Evolutionary conservation across 345 rosid genomes (phyloP), one percentile per base, ranked within the genome.

Genomic region (Brassica rapa): DNA sequence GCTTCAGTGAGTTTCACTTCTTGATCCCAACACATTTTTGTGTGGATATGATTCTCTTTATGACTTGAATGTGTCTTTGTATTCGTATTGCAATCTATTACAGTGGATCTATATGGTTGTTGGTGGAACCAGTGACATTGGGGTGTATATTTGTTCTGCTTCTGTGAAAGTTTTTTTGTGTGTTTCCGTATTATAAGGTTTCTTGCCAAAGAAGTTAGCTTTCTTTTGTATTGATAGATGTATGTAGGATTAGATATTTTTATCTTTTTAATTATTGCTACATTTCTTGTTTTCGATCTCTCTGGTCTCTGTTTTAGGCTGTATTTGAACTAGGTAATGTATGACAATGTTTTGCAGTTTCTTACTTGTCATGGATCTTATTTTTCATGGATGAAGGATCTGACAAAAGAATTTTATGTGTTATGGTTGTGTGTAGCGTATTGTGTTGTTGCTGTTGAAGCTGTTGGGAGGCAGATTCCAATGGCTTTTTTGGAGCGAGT

Each of bases 401-500:
- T 64, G 76, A 64, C 0, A 23, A 59, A 21, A 43, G 10, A 4
- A 14, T 15, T 1, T 14, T 57, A 14, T 29, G 6, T 41, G 68
- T 33, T 19, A 6, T 16, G 21, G 65, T 59, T 46, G 23, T 74
- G 70, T 82, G 86, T 81, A 94, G 98, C 95, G 30, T 92, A 87
- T 82, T 94, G 97, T 61, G 92, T 94, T 64, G 98, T 94, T 72
- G 98, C 98, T 6, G 83, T 83, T 82, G 97, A 93, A 77, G 80
- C 98, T 77, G 96, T 90, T 68, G 97, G 97, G 62, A 89, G 94
- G 46, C 90, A 92, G 84, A 78, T 93, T 82, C 92, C 98, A 29
- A 94, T 94, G 84, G 98, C 93, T 15, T 89, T 88, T 77, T 74
- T 94, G 81, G 97, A 94, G 77, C 80, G 93, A 72, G 82, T 94